phyloP scores from a whole-genome alignment of 1,284 basidiomycete genomes.

The Naganishia cerealis region DNA sequence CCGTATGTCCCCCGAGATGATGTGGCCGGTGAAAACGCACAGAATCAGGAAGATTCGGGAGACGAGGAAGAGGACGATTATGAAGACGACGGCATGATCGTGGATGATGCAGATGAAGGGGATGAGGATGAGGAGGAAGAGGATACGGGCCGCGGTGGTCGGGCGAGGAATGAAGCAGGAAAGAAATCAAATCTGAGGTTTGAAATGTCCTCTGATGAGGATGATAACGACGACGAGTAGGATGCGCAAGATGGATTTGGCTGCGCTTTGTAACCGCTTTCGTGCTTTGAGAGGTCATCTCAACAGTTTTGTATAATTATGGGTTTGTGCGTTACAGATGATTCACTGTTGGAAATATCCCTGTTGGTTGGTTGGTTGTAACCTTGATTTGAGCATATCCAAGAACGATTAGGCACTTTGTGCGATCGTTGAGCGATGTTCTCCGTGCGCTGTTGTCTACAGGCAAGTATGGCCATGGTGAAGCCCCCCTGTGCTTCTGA shows the following conservation, averaged over 20 bases:
- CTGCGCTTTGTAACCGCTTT: background rate
- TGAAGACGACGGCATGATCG: constrained; percentile 11
- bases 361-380: background rate
- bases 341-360: background rate
- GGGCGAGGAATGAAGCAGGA: constrained; percentile 10
- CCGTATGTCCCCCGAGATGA: constrained; percentile 35
- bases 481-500: no score
- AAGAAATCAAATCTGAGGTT: constrained; percentile 13
- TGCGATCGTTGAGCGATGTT: no score
- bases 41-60: constrained; percentile 26
- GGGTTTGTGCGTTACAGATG: background rate
- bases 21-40: constrained; percentile 29
- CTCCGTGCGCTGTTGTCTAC: no score
- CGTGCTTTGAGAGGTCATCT: background rate
- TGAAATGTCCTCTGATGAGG: constrained; percentile 39
- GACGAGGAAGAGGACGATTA: constrained; percentile 25
- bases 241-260: constrained; percentile 43
- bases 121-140: constrained; percentile 26
- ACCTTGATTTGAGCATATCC: no score
- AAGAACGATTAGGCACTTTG: no score
- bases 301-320: background rate
- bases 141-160: constrained; percentile 22
- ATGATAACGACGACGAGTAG: constrained; percentile 47
- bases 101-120: constrained; percentile 29
- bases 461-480: no score